phyloP scores from a whole-genome alignment of 169 alveolate species.

The Plasmodium relictum region DNA sequence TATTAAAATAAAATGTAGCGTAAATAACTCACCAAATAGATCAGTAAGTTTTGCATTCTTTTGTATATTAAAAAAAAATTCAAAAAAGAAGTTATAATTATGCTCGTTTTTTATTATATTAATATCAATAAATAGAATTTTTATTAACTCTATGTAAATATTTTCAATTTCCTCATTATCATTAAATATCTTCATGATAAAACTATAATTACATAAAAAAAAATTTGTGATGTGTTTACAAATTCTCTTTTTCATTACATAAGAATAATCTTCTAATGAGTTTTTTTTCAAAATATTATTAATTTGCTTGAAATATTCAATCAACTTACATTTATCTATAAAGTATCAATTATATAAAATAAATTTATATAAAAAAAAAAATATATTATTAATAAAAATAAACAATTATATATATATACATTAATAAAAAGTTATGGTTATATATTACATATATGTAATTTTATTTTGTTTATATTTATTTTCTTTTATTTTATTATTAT shows the following conservation, averaged over 20 bases:
- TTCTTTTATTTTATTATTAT: no score
- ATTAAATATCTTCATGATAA: conserved; percentile 4
- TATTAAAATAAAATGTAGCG: conserved; percentile 26
- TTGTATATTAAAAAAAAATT: conserved; percentile 10
- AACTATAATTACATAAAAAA: conserved; percentile 42
- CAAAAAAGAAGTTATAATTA: conserved; percentile 17
- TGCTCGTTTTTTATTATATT: conserved; percentile 30
- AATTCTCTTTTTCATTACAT: conserved; percentile 24
- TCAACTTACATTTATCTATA: conserved; percentile 21
- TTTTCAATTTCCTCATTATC: conserved; percentile 14
- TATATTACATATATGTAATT: neutral
- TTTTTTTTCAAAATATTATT: conserved; percentile 23
- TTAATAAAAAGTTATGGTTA: neutral
- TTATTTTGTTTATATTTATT: no score
- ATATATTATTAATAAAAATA: neutral
- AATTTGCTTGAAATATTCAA: conserved; percentile 6
- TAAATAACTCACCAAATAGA: conserved; percentile 16
- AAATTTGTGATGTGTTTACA: conserved; percentile 19
- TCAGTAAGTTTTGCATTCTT: neutral
- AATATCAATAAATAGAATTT: conserved; percentile 44
- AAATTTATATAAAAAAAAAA: neutral
- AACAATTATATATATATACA: conserved; percentile 3
- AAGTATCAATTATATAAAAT: neutral
- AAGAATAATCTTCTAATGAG: conserved; percentile 23
- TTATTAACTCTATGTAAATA: conserved; percentile 27